Conservation (phyloP, 2,329 filamentous ascomycete genomes). For the Trichoderma sp. region DNA sequence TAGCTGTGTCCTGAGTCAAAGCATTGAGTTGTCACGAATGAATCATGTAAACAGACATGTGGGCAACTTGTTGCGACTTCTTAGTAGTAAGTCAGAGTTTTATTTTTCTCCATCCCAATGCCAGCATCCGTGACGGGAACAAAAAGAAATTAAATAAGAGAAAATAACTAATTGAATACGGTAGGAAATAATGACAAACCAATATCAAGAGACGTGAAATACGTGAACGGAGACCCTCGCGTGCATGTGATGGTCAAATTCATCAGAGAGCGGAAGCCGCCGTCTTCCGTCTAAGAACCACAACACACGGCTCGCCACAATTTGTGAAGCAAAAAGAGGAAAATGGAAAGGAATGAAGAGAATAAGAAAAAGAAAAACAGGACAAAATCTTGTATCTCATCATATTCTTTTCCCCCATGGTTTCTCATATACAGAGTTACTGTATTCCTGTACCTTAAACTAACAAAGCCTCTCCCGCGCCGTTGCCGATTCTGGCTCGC, state of each 20-base stretch:
- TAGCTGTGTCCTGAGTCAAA: fast-evolving
- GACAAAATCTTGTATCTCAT: not conserved
- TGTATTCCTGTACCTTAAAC: not conserved
- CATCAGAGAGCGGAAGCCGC: not conserved
- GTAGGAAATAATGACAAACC: fast-evolving
- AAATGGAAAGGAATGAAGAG: not conserved
- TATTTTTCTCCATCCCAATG: not conserved
- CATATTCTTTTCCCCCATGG: not conserved
- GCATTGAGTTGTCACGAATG: fast-evolving
- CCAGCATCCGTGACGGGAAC: too few species aligned
- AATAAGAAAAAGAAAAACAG: too few species aligned
- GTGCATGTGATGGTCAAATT: not conserved
- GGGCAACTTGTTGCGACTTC: not conserved
- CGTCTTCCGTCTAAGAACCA: not conserved
- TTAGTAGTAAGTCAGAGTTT: not conserved
- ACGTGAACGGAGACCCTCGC: too few species aligned
- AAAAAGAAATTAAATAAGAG: not conserved
- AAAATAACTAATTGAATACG: fast-evolving
- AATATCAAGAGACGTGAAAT: not conserved
- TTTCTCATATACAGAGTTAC: not conserved
- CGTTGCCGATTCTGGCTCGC: not conserved
- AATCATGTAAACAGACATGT: not conserved
- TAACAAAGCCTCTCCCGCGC: not conserved
- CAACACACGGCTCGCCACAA: not conserved
- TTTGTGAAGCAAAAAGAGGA: not conserved